These are phyloP conservation scores for Sinapis alba DNA, from an alignment of 441 rosid species.

Conservation along the genomic window DNA sequence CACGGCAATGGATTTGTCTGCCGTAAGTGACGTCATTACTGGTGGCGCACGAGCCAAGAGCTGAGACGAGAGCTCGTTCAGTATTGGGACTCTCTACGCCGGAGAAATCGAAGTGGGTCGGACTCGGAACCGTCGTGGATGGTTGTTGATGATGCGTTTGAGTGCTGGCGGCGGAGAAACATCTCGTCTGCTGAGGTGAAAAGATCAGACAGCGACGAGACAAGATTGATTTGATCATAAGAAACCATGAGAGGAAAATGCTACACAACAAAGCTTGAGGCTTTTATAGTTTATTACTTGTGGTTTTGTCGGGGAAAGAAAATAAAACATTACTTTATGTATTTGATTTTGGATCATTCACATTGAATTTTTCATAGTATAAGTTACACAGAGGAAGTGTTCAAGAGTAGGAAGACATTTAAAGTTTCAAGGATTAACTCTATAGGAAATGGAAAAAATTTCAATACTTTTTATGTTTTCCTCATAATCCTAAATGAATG, in stretches of 20 bases:
- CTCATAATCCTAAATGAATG: slow-evolving; percentile 18
- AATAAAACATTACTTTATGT: not conserved
- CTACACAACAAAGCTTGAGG: not conserved
- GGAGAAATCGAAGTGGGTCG: slow-evolving; percentile 21
- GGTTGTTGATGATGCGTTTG: not conserved
- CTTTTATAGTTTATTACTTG: slow-evolving; percentile 3
- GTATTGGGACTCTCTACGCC: slow-evolving; percentile 20
- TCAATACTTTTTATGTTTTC: not conserved
- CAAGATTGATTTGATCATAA: slow-evolving; percentile 43
- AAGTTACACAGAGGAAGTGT: slow-evolving; percentile 17
- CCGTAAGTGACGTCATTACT: slow-evolving; percentile 47
- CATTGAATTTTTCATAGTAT: not conserved
- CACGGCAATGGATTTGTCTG: slow-evolving; percentile 55
- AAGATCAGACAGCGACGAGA: slow-evolving; percentile 33
- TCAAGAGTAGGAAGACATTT: slow-evolving; percentile 1
- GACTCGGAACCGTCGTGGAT: not conserved
- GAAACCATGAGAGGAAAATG: slow-evolving; percentile 40
- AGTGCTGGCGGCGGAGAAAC: slow-evolving; percentile 25
- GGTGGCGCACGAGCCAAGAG: slow-evolving; percentile 62
- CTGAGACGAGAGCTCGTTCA: slow-evolving; percentile 62
- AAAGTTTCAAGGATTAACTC: slow-evolving; percentile 15
- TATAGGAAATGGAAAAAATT: not conserved
- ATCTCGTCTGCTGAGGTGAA: slow-evolving; percentile 38
- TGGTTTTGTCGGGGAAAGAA: not conserved
- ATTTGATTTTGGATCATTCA: slow-evolving; percentile 5